A percentile compares a stretch with the other conserved stretches of the same genome.
Conservation (phyloP, 2,329 filamentous ascomycete genomes). For the Xylariaceae sp. region DNA sequence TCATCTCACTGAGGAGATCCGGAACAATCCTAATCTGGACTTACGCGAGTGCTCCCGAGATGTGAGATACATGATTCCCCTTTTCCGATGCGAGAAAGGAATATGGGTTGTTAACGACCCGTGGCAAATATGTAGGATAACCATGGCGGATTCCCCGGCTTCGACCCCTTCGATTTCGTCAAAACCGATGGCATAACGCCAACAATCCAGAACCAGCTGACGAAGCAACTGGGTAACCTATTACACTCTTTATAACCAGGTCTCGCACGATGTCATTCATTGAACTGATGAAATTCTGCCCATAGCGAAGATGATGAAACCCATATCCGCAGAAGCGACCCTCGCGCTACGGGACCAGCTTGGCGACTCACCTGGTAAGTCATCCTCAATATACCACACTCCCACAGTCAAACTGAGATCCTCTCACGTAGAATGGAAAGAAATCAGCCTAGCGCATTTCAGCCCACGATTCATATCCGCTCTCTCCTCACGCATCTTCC, state of each 20-base stretch:
- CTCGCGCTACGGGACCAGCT: constrained; percentile 15
- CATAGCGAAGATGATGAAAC: constrained; percentile 15
- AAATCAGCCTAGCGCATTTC: constrained; percentile 29
- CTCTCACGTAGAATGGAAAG: constrained; percentile 35
- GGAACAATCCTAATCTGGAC: constrained; percentile 15
- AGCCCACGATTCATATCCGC: constrained; percentile 39
- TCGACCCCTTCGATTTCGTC: constrained; percentile 10
- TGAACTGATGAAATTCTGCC: background rate
- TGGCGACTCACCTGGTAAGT: constrained; percentile 20
- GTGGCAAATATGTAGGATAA: constrained; percentile 7
- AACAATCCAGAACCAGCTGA: constrained; percentile 14
- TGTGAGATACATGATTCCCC: background rate
- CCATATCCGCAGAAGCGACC: constrained; percentile 19
- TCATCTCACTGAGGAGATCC: constrained; percentile 17
- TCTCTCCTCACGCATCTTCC: constrained; percentile 42
- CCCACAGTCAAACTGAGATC: background rate
- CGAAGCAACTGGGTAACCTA: constrained; percentile 11
- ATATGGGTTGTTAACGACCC: background rate
- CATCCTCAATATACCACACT: background rate
- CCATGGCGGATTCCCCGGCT: constrained; percentile 14
- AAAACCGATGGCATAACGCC: constrained; percentile 11
- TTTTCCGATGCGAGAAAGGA: background rate
- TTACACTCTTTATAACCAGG: background rate
- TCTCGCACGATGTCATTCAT: background rate
- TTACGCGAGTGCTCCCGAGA: constrained; percentile 7